Evolutionary conservation across 345 rosid species (phyloP).

Genomic region (Pistacia vera): DNA sequence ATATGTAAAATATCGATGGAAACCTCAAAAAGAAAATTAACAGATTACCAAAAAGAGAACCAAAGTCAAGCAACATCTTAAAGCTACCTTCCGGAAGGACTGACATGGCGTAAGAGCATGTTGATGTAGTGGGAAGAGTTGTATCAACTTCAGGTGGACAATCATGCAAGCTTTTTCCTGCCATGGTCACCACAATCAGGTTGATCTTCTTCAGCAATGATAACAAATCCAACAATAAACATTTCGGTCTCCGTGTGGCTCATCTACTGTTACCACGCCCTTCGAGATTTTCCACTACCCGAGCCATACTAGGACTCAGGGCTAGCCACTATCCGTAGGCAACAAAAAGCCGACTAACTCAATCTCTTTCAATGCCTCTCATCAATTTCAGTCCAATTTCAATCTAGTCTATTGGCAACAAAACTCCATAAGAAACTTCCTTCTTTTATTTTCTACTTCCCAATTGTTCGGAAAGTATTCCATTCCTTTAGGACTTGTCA

Average conservation of each 20-base stretch:
- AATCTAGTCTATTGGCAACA: conserved; percentile 59
- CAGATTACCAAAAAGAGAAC: not conserved
- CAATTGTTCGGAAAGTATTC: conserved; percentile 74
- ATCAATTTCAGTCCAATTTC: conserved; percentile 43
- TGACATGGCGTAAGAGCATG: conserved; percentile 52
- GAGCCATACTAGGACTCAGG: conserved; percentile 71
- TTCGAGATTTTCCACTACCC: conserved; percentile 83
- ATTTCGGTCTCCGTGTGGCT: conserved; percentile 74
- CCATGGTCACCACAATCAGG: not conserved
- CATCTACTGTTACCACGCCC: conserved; percentile 56
- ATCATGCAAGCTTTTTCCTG: conserved; percentile 24
- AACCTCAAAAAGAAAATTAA: no score
- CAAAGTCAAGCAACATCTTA: not conserved
- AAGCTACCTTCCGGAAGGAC: conserved; percentile 63
- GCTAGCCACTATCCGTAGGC: conserved; percentile 63
- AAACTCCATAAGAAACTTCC: conserved; percentile 65
- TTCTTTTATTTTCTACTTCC: conserved; percentile 59
- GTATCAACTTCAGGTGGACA: conserved; percentile 25
- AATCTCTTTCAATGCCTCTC: conserved; percentile 63
- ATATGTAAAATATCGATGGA: no score
- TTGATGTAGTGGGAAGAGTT: conserved; percentile 24
- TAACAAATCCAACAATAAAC: conserved; percentile 65
- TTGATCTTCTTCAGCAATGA: conserved; percentile 52
- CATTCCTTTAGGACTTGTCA: conserved; percentile 42
- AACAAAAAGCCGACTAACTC: conserved; percentile 73